Evolutionary conservation across 768 basidiomycete genomes (phyloP).

Genomic region (Termitomyces eurrhizus): DNA sequence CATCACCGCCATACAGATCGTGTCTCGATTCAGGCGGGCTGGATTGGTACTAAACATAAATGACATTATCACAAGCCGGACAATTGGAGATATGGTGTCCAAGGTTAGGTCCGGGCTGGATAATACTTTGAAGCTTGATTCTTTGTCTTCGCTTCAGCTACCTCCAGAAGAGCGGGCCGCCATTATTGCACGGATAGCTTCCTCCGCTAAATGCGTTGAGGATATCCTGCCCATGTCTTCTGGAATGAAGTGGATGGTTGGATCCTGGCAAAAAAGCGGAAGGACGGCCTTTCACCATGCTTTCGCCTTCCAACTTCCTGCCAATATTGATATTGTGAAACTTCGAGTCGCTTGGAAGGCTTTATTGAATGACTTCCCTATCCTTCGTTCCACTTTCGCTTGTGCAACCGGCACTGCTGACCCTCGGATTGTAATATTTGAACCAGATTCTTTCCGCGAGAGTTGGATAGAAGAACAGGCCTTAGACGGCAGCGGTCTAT

Average conservation of each 20-base stretch:
- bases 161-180: slow-evolving; percentile 16
- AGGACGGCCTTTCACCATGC: slow-evolving; percentile 39
- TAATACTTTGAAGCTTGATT: background rate
- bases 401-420: slow-evolving; percentile 16
- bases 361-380: slow-evolving; percentile 30
- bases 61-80: slow-evolving; percentile 38
- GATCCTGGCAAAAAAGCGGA: slow-evolving; percentile 40
- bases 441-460: slow-evolving; percentile 7
- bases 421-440: slow-evolving; percentile 26
- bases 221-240: slow-evolving; percentile 22
- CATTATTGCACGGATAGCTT: slow-evolving; percentile 19
- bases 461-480: slow-evolving; percentile 22
- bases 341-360: slow-evolving; percentile 33
- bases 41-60: slow-evolving; percentile 32
- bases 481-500: slow-evolving; percentile 13
- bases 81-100: slow-evolving; percentile 27
- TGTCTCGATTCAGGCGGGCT: slow-evolving; percentile 31
- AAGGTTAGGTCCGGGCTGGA: slow-evolving; percentile 9
- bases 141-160: slow-evolving; percentile 3
- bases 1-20: slow-evolving; percentile 44
- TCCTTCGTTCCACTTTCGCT: slow-evolving; percentile 43
- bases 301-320: slow-evolving; percentile 35
- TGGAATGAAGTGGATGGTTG: slow-evolving; percentile 35
- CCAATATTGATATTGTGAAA: slow-evolving; percentile 22
- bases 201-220: slow-evolving; percentile 17